These are phyloP conservation scores for Citrullus colocynthis DNA, from an alignment of 306 rosid species.

Conservation along the genomic window DNA sequence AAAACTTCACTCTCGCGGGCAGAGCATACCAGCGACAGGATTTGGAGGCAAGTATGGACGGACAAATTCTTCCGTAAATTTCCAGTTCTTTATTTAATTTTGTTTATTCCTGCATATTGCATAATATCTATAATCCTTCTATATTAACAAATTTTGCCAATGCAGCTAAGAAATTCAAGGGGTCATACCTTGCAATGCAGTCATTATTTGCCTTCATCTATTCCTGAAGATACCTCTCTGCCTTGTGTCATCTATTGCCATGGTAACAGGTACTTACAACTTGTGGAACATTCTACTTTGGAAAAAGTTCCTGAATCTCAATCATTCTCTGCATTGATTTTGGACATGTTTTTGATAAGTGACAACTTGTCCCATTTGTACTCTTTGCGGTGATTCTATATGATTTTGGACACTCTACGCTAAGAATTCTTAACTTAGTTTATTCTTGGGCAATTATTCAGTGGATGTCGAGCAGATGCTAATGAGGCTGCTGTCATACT, in stretches of 20 bases:
- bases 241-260: slow-evolving; percentile 98
- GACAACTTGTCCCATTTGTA: neutral
- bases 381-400: slow-evolving; percentile 2
- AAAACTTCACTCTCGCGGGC: slow-evolving; percentile 72
- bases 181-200: slow-evolving; percentile 75
- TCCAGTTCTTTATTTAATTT: too few relatives aligned
- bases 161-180: slow-evolving; percentile 82
- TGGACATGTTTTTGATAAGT: neutral
- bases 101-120: neutral
- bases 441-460: slow-evolving; percentile 35
- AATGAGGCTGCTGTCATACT: slow-evolving; percentile 88
- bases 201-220: slow-evolving; percentile 76
- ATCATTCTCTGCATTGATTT: neutral
- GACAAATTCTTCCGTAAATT: neutral
- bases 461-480: slow-evolving; percentile 98
- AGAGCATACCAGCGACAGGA: slow-evolving; percentile 76
- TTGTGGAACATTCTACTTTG: neutral
- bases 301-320: neutral
- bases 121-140: neutral
- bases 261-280: slow-evolving; percentile 68
- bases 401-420: neutral
- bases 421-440: neutral
- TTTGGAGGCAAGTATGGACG: slow-evolving; percentile 95
- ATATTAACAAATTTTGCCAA: slow-evolving; percentile 13
- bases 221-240: slow-evolving; percentile 63